A percentile compares a stretch with the other conserved stretches of the same genome.
Conservation (phyloP, 768 basidiomycete species). For the Mycena olivaceomarginata region DNA sequence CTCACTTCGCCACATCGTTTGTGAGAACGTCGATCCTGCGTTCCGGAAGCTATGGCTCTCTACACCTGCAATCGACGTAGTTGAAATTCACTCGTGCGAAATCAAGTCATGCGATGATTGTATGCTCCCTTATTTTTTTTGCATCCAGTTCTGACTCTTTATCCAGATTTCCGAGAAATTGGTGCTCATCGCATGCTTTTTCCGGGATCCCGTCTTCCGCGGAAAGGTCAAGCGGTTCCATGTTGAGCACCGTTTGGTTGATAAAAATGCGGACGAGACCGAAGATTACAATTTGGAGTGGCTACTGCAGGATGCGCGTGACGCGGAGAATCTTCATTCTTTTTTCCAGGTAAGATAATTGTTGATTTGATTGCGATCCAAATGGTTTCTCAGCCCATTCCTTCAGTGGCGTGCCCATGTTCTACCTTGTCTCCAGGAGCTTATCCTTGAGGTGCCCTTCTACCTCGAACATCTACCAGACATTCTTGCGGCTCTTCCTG, state of each 20-base stretch:
- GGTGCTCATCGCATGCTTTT: constrained; percentile 15
- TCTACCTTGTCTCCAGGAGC: constrained; percentile 18
- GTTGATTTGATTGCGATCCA: background rate
- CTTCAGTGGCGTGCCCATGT: constrained; percentile 18
- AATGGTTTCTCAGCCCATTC: background rate
- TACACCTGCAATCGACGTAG: constrained; percentile 17
- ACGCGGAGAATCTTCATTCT: constrained; percentile 9
- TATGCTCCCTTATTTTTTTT: background rate
- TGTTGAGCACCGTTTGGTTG: constrained; percentile 7
- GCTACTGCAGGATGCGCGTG: background rate
- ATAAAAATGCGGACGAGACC: no score
- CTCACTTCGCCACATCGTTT: constrained; percentile 25
- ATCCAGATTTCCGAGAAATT: constrained; percentile 9
- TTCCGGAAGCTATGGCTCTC: constrained; percentile 21
- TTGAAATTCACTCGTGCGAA: constrained; percentile 21
- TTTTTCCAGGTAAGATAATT: constrained; percentile 15
- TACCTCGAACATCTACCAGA: constrained; percentile 18
- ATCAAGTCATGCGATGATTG: background rate
- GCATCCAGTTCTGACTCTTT: background rate
- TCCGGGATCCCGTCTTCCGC: constrained; percentile 16
- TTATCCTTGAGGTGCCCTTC: constrained; percentile 26
- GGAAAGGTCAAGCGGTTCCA: constrained; percentile 17
- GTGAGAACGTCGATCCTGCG: constrained; percentile 29
- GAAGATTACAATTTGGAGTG: no score
- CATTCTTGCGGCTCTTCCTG: constrained; percentile 11